Percentiles rank a stretch among this genome's conserved stretches.
Conservation (phyloP, 345 rosid genomes). For the Euphorbia pulcherrima region DNA sequence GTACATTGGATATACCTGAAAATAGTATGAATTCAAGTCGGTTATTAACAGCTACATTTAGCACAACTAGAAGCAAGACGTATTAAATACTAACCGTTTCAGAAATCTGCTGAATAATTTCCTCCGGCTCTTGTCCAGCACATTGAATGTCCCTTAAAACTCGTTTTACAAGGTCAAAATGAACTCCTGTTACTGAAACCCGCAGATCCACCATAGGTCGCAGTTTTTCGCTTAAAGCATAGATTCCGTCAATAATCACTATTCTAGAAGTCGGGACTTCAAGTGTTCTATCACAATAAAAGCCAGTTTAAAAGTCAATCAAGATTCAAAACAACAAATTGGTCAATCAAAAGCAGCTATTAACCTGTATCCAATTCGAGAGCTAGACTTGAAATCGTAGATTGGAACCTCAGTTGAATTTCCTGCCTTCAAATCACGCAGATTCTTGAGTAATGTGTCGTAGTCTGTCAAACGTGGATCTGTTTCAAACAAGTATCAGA, state of each 20-base stretch:
- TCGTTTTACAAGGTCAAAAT: constrained; percentile 97
- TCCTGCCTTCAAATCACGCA: constrained; percentile 73
- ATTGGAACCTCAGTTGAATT: constrained; percentile 78
- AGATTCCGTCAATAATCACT: constrained; percentile 90
- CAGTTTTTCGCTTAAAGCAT: constrained; percentile 86
- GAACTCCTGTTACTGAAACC: constrained; percentile 91
- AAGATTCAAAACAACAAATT: background rate
- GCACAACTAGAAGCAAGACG: background rate
- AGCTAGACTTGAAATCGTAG: constrained; percentile 92
- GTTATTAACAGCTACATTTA: constrained; percentile 3
- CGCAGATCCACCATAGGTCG: constrained; percentile 84
- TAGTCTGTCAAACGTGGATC: constrained; percentile 98
- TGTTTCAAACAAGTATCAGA: constrained; percentile 30
- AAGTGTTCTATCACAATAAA: constrained; percentile 54
- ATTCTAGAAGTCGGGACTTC: constrained; percentile 90
- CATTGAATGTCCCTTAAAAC: constrained; percentile 96
- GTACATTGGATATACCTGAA: constrained; percentile 98
- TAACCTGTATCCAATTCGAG: constrained; percentile 91
- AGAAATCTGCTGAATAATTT: constrained; percentile 96
- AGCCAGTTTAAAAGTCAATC: background rate
- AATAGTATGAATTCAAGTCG: constrained; percentile 17
- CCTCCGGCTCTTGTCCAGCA: constrained; percentile 96
- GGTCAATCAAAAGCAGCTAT: constrained; percentile 1
- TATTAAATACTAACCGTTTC: constrained; percentile 63
- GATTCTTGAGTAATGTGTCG: constrained; percentile 76